Base-by-base conservation (phyloP, 495 filamentous ascomycete species). In the Hypoxylon fragiforme region DNA sequence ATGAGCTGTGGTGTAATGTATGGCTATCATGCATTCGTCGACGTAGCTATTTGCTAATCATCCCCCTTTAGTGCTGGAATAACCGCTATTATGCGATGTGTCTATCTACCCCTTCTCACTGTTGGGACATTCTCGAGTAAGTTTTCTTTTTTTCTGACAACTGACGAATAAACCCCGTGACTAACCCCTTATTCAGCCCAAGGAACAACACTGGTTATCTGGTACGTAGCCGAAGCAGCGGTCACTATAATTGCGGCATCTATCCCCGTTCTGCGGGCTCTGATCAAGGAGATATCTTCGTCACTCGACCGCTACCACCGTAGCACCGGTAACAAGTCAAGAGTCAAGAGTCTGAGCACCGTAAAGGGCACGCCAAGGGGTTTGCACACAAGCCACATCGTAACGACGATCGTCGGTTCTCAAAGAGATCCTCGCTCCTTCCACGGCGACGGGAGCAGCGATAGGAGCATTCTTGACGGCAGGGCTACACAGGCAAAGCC, bases 1-100 rank as follows among this genome's bases (percentile, higher is more conserved):
- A 71, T 74, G 71, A 74, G 71, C 31, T 57, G 70, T 22, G 71
- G 71, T 32, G 46, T 67, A 26, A 66, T 72, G 70, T 73, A 60
- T 48, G 67, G 40, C n/a, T 21, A 15, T 37, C 22, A 34, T 43
- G 18, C 6, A 32, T 24, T 44, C 35, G 13, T 30, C 3, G n/a
- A 39, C 40, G 7, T 28, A 5, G 13, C 13, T 11, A 18, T 2
- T 36, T 20, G 28, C 54, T 58, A 53, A 63, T n/a, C n/a, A n/a
- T n/a, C 32, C 31, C 18, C 41, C 19, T 6, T 7, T 38, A 64
- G 61, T 45, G 61, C 61, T 45, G 61, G 61, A 9, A 32, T 57
- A 21, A 64, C 56, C 2, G 61, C 56, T 8, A 31, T 64, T 12
- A 45, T 64, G 39, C 52, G 57, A 51, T 60, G 55, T 28, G 14